Conservation (phyloP, 331 rosid genomes). For the Acacia concinna region DNA sequence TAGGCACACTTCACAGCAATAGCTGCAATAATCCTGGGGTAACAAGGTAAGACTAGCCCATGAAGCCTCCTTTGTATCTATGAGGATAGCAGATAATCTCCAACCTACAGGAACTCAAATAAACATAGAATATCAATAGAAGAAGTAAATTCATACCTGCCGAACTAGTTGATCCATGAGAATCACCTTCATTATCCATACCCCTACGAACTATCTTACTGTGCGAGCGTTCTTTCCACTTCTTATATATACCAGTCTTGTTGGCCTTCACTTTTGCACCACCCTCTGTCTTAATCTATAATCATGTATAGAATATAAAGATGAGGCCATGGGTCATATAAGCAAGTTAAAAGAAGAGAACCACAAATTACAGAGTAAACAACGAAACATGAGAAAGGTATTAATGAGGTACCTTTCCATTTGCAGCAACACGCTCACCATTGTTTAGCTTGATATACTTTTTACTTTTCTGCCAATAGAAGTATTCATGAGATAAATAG, state of each 20-base stretch:
- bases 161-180: constrained; percentile 46
- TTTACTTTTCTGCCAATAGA: constrained; percentile 74
- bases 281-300: constrained; percentile 84
- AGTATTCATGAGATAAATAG: constrained; percentile 29
- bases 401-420: constrained; percentile 73
- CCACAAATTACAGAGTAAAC: background rate
- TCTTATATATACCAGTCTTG: constrained; percentile 87
- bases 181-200: constrained; percentile 49
- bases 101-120: background rate
- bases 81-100: background rate
- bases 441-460: constrained; percentile 84
- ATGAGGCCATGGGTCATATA: background rate
- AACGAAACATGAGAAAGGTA: background rate
- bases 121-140: constrained; percentile 5
- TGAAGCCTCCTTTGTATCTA: background rate
- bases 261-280: constrained; percentile 77
- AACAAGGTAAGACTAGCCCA: background rate
- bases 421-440: constrained; percentile 88
- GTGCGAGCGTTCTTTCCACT: constrained; percentile 85
- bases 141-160: constrained; percentile 36
- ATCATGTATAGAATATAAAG: constrained; percentile 26
- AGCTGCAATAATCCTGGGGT: background rate
- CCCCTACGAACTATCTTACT: constrained; percentile 60
- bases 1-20: background rate
- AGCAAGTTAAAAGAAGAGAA: background rate